These are phyloP conservation scores for Phytophthora nicotianae DNA, from an alignment of 352 stramenopile genomes.

Conservation along the genomic window DNA sequence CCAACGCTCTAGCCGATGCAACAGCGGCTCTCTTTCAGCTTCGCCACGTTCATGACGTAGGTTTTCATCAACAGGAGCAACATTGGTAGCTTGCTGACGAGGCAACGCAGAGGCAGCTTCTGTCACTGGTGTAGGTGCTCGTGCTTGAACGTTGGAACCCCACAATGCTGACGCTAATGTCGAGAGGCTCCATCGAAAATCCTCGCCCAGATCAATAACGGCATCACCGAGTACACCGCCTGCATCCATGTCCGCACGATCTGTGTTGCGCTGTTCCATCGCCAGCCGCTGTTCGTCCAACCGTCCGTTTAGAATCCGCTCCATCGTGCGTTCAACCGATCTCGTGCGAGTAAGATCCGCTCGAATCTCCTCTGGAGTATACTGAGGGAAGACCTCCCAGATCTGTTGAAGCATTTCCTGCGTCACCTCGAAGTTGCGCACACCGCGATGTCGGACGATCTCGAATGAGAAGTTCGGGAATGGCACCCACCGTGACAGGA, in stretches of 20 bases:
- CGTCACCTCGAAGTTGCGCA: conserved; percentile 54
- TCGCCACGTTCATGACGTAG: conserved; percentile 8
- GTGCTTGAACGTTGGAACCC: conserved; percentile 11
- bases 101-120: neutral
- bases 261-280: conserved; percentile 25
- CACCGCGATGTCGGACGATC: conserved; percentile 60
- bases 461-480: conserved; percentile 81
- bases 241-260: conserved; percentile 26
- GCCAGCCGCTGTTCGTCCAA: conserved; percentile 46
- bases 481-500: conserved; percentile 70
- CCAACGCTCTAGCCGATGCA: conserved; percentile 20
- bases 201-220: conserved; percentile 45
- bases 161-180: conserved; percentile 40
- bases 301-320: conserved; percentile 67
- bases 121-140: neutral
- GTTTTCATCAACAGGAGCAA: neutral
- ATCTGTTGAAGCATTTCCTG: conserved; percentile 79
- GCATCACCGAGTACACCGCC: conserved; percentile 37
- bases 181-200: conserved; percentile 48
- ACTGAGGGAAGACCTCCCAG: conserved; percentile 79
- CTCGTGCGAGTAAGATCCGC: conserved; percentile 58
- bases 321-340: conserved; percentile 73
- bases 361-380: conserved; percentile 58
- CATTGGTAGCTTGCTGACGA: conserved; percentile 13
- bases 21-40: conserved; percentile 27